Percentiles rank a stretch among this genome's conserved stretches.
Conservation (phyloP, 208 protist genomes). For the Balamuthia mandrillaris region DNA sequence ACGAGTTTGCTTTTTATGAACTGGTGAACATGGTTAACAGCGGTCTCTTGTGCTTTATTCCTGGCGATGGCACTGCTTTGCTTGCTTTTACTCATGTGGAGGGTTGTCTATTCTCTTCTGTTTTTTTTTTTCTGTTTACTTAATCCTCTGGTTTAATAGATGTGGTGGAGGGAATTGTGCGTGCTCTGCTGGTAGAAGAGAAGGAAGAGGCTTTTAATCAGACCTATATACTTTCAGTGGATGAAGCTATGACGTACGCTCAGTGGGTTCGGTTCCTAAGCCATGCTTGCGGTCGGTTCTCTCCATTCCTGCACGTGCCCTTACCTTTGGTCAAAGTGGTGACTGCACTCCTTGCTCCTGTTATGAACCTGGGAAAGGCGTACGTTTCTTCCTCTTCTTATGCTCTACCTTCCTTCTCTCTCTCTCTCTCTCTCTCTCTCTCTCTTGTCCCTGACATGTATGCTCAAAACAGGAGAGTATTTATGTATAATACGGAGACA, state of each 20-base stretch:
- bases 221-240: neutral
- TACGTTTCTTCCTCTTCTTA: neutral
- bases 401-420: neutral
- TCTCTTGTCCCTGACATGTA: no score
- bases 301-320: conserved; percentile 10
- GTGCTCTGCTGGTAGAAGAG: neutral
- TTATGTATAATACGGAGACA: no score
- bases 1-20: conserved; percentile 22
- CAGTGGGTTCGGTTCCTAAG: conserved; percentile 2
- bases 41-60: conserved; percentile 16
- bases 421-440: no score
- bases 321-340: conserved; percentile 11
- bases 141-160: neutral
- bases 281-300: neutral
- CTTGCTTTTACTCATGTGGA: conserved; percentile 19
- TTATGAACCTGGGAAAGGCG: conserved; percentile 3
- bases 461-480: no score
- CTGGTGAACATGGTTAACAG: conserved; percentile 27
- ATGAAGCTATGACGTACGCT: conserved; percentile 1
- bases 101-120: no score
- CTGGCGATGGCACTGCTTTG: neutral
- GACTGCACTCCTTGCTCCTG: neutral
- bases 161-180: conserved; percentile 2
- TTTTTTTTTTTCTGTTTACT: neutral
- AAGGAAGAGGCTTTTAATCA: neutral